Evolutionary conservation across 257 asterid genomes (phyloP).

Genomic region (Gynochthodes officinalis): DNA sequence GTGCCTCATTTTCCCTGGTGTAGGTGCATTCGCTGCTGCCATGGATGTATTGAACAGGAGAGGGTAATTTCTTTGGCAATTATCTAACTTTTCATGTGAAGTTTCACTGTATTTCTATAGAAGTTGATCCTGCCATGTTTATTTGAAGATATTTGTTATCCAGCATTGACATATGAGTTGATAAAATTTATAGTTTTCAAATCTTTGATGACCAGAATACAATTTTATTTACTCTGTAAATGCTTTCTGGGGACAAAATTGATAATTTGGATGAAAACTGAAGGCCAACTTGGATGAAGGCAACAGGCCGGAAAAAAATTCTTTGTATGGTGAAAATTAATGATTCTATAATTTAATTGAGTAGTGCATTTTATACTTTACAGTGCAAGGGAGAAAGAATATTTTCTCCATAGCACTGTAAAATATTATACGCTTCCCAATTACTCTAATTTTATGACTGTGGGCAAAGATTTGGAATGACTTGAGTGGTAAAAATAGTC

Average conservation of each 20-base stretch:
- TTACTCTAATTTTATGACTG: neutral
- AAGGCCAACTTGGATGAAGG: neutral
- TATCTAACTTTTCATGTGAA: constrained; percentile 8
- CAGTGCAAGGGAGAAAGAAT: neutral
- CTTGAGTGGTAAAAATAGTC: neutral
- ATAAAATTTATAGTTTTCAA: neutral
- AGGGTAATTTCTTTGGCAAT: constrained; percentile 49
- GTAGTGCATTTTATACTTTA: neutral
- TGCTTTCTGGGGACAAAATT: neutral
- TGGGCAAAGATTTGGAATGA: neutral
- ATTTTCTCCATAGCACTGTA: neutral
- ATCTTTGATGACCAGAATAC: neutral
- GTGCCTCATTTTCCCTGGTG: constrained; percentile 91
- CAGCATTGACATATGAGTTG: neutral
- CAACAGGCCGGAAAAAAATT: neutral
- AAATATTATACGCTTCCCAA: neutral
- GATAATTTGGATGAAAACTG: neutral
- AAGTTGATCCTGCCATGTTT: neutral
- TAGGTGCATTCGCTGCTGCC: constrained; percentile 96
- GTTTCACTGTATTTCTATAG: neutral
- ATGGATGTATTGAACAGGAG: constrained; percentile 79
- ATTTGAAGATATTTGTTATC: neutral
- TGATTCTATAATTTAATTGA: neutral
- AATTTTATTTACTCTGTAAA: neutral
- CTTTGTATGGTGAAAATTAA: neutral